Evolutionary conservation across 306 rosid species (phyloP), one percentile per base, ranked within the genome.

Genomic region (Parietaria judaica): DNA sequence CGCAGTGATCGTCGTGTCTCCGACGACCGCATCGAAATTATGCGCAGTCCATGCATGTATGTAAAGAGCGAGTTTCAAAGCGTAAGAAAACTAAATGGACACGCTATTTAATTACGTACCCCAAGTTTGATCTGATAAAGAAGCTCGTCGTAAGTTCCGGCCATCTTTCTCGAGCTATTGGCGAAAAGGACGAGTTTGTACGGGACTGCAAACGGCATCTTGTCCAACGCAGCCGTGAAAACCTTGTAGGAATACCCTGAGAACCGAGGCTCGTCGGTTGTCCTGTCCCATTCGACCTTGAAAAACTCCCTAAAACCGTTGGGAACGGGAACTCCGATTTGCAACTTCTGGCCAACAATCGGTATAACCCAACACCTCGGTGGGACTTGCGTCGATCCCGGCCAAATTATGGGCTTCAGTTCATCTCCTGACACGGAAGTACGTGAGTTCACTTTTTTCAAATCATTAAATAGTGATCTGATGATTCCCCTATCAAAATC

Each of bases 1-100:
- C 7, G 79, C 72, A 13, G 63, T 61, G 9, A 81, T 78, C 4
- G 83, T 69, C 58, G 52, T 50, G 67, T 81, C 86, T 15, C 76
- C 86, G 1, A 81, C 78, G 8, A 72, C 72, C 7, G 63, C 78
- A 36, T 81, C 78, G 4, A 35, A 72, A 11, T 46, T 58, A 72
- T 79, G 48, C 49, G 16, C 6, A 1, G 15, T 14, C 3, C 49
- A 41, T 59, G 11, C 6, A 6, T 3, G 31, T 2, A 23, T 23
- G 1, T 23, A 8, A 23, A 57, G 17, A 38, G 3, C 5, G 16
- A 11, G 14, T 11, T 56, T 31, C 41, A 55, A 55, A 8, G 6
- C n/a, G 6, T 10, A 9, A 56, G 36, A 31, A 6, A 2, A 35
- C 4, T 3, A 11, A 36, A 11, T 0, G 36, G 6, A 12, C 12